phyloP scores from a whole-genome alignment of 2,329 filamentous ascomycete genomes.

The Meredithiella fracta region DNA sequence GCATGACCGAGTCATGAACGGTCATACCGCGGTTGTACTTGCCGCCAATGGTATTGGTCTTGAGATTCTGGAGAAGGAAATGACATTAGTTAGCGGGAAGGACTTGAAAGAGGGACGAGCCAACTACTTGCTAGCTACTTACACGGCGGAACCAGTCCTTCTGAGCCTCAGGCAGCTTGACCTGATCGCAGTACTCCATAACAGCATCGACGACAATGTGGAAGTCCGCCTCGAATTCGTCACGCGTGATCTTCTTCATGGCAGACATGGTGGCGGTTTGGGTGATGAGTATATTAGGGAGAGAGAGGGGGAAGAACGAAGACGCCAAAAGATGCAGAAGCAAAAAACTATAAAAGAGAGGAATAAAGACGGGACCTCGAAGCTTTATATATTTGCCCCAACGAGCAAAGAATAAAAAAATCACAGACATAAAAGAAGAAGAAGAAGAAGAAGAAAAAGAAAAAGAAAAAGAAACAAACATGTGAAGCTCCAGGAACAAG shows the following conservation, averaged over 20 bases:
- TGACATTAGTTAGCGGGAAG: not conserved
- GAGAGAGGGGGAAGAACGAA: not conserved
- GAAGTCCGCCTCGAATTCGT: slow-evolving; percentile 83
- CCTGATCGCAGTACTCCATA: slow-evolving; percentile 58
- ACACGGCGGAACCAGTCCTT: slow-evolving; percentile 79
- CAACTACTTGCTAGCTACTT: too few relatives aligned
- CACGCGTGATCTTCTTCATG: slow-evolving; percentile 57
- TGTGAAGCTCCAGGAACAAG: not conserved
- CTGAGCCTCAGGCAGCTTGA: slow-evolving; percentile 68
- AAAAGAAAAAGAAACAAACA: not conserved
- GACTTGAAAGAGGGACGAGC: too few relatives aligned
- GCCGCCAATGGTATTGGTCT: slow-evolving; percentile 77
- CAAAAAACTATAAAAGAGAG: not conserved
- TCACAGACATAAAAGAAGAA: not conserved
- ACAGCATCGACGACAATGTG: slow-evolving; percentile 72
- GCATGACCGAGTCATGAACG: slow-evolving; percentile 74
- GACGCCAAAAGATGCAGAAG: not conserved
- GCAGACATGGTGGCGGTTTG: slow-evolving; percentile 23
- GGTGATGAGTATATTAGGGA: not conserved
- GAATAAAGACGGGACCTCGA: not conserved
- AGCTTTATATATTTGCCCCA: not conserved
- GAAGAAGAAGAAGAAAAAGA: not conserved
- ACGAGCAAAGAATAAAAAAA: not conserved
- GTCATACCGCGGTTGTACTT: slow-evolving; percentile 99
- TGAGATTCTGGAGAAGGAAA: slow-evolving; percentile 44